These are phyloP conservation scores for Nannochloris sp. DNA, from an alignment of 139 green algal genomes.

Conservation along the genomic window DNA sequence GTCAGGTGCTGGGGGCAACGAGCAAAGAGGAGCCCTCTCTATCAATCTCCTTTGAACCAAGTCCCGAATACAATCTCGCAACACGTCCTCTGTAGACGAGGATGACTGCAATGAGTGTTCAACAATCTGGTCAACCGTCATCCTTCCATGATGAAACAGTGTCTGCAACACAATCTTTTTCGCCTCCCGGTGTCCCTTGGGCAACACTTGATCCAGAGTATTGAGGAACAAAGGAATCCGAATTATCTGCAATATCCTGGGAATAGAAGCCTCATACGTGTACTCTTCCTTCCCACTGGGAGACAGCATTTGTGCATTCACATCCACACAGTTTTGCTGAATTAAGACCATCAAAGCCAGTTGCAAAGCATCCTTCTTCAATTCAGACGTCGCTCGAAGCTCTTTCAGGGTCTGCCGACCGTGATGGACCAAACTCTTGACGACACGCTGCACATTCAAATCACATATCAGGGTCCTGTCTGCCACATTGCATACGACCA, in stretches of 20 bases:
- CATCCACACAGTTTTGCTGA: conserved; percentile 56
- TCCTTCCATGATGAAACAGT: conserved; percentile 50
- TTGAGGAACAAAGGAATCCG: conserved; percentile 45
- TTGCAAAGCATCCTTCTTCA: conserved; percentile 22
- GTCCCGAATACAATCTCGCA: conserved; percentile 5
- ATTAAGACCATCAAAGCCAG: conserved; percentile 53
- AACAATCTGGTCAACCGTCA: conserved; percentile 21
- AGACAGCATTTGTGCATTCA: conserved; percentile 40
- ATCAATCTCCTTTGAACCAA: conserved; percentile 24
- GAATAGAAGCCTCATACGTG: conserved; percentile 43
- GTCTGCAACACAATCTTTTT: conserved; percentile 29
- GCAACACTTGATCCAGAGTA: conserved; percentile 32
- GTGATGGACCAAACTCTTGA: conserved; percentile 18
- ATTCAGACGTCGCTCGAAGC: background rate
- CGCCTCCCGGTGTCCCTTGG: background rate
- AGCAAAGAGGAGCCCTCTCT: conserved; percentile 23
- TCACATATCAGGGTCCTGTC: too few species aligned
- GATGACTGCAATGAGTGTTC: background rate
- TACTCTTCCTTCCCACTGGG: conserved; percentile 17
- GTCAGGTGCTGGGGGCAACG: conserved; percentile 15
- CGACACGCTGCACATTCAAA: conserved; percentile 6
- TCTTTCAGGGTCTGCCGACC: conserved; percentile 23
- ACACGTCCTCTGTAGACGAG: background rate
- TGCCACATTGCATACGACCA: background rate
- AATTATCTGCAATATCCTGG: conserved; percentile 50